Base-by-base conservation (phyloP, 2,329 filamentous ascomycete genomes). In the Pestalotiopsis fici region DNA sequence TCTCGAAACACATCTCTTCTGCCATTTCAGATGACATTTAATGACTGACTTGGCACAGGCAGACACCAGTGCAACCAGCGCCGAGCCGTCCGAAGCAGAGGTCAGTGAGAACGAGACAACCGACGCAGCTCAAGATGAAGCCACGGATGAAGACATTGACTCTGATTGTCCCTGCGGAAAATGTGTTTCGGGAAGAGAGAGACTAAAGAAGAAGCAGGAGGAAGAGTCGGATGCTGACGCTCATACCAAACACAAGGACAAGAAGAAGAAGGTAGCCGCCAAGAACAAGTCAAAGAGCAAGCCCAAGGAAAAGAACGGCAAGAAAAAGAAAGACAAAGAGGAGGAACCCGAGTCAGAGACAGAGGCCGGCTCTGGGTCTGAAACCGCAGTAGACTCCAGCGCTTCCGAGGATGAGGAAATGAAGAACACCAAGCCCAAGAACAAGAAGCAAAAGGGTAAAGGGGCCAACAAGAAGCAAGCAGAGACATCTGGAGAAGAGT, bases 161-260 rank as follows among this genome's bases (percentile, higher is more conserved):
- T 77, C 77, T 3, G 77, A 74, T 35, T 82, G 79, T 64, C 70
- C 73, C 39, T 82, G 80, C 65, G 64, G 67, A 2, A 74, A 75
- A 11, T 82, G 80, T 64, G 70, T 70, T 3, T 64, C 66, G 5
- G 74, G 70, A 21, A 74, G 76, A 57, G 72, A 67, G 66, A 74
- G 70, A 59, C 68, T 76, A 60, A 75, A 73, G 13, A 59, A 50
- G 28, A 62, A 66, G 27, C 59, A 66, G 67, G 55, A 62, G 39
- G 31, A 35, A 43, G 59, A 62, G 39, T 62, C 43, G n/a, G 67
- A 64, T 28, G 59, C 43, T 23, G 67, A 54, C 11, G 56, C 59
- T 13, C 67, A 69, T 50, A 37, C 63, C 18, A 67, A 57, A 37
- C 62, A 65, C 57, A 67, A 43, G 63, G 67, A 67, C 4, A 75